phyloP scores from a whole-genome alignment of 2,329 filamentous ascomycete genomes.

The Aspergillus thermomutatus region DNA sequence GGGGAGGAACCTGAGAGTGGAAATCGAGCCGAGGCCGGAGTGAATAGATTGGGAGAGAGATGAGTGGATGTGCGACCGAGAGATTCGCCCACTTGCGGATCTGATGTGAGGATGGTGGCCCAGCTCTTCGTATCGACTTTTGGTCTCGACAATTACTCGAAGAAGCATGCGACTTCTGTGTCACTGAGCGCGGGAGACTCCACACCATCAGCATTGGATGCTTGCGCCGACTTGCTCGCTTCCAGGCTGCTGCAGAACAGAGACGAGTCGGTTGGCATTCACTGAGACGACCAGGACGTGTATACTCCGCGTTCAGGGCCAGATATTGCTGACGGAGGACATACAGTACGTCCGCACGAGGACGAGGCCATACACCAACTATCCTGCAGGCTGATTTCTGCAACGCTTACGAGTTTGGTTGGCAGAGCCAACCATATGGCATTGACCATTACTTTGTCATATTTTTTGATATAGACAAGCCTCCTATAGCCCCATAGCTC shows the following conservation, averaged over 20 bases:
- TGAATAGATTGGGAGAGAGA: slow-evolving; percentile 1
- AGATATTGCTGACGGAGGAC: background rate
- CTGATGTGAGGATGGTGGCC: too few relatives aligned
- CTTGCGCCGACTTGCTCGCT: background rate
- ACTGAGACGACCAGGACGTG: background rate
- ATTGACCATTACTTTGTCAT: background rate
- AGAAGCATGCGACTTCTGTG: background rate
- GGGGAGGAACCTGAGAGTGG: background rate
- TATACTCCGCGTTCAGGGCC: background rate
- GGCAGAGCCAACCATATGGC: background rate
- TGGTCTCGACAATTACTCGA: background rate
- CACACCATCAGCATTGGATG: background rate
- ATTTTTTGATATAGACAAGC: background rate
- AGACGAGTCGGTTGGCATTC: background rate
- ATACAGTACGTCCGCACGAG: too few relatives aligned
- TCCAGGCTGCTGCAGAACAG: too few relatives aligned
- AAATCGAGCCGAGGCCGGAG: background rate
- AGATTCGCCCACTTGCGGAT: background rate
- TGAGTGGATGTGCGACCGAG: background rate
- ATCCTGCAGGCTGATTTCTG: background rate
- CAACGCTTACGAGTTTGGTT: background rate
- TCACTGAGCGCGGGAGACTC: too few relatives aligned
- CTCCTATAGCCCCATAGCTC: background rate
- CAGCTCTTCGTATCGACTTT: background rate
- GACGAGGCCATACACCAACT: background rate